A percentile compares a stretch with the other conserved stretches of the same genome.
These are phyloP conservation scores for Ogataea methanolica DNA, from an alignment of 805 yeast genomes.

Conservation along the genomic window DNA sequence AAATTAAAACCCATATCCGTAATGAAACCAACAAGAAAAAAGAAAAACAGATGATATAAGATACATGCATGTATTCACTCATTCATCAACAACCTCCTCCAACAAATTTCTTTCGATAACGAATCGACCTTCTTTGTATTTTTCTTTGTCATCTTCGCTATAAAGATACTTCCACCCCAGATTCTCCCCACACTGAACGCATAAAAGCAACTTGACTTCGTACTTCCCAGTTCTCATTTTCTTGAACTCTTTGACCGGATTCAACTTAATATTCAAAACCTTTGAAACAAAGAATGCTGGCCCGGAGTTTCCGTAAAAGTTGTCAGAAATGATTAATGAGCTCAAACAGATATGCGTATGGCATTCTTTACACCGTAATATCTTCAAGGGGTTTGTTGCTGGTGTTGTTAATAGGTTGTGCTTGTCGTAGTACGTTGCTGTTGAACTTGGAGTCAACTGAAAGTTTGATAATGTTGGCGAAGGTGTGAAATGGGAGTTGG, in stretches of 20 bases:
- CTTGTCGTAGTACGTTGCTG: slow-evolving; percentile 1
- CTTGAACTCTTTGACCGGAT: slow-evolving; percentile 17
- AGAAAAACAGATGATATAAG: background rate
- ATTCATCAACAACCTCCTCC: slow-evolving; percentile 20
- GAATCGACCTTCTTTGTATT: slow-evolving; percentile 30
- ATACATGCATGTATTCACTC: background rate
- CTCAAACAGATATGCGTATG: slow-evolving; percentile 30
- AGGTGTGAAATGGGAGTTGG: background rate
- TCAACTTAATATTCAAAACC: slow-evolving; percentile 25
- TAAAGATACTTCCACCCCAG: slow-evolving; percentile 33
- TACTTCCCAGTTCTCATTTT: slow-evolving; percentile 32
- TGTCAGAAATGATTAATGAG: slow-evolving; percentile 27
- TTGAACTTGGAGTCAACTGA: background rate
- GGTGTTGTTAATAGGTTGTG: background rate
- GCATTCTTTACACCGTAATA: slow-evolving; percentile 29
- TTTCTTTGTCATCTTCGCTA: slow-evolving; percentile 25
- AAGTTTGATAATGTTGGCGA: background rate
- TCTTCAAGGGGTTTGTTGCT: slow-evolving; percentile 2
- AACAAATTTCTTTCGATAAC: slow-evolving; percentile 28
- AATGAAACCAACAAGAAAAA: background rate
- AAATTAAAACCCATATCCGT: background rate
- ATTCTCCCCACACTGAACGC: slow-evolving; percentile 27
- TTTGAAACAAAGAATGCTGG: slow-evolving; percentile 29
- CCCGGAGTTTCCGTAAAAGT: slow-evolving; percentile 31
- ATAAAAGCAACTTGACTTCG: slow-evolving; percentile 24